Evolutionary conservation across 768 basidiomycete species (phyloP).

Genomic region (Boletus sp.): DNA sequence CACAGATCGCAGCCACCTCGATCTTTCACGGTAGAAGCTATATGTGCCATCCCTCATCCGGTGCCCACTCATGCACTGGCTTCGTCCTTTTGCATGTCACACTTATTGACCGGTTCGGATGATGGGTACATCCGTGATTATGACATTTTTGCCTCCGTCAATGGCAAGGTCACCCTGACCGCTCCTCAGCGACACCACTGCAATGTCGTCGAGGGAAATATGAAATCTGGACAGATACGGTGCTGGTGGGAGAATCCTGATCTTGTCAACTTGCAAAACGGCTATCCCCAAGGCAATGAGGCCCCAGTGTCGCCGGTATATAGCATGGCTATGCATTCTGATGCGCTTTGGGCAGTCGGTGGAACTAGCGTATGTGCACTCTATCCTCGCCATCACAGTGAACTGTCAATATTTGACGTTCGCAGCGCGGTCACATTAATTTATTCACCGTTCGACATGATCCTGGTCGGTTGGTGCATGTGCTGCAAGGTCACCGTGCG

Average conservation of each 20-base stretch:
- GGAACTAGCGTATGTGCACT: slow-evolving; percentile 72
- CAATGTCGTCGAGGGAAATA: slow-evolving; percentile 86
- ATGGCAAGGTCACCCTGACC: slow-evolving; percentile 82
- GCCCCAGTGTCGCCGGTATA: slow-evolving; percentile 70
- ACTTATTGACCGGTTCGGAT: slow-evolving; percentile 87
- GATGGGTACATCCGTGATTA: slow-evolving; percentile 94
- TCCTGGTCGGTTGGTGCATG: slow-evolving; percentile 74
- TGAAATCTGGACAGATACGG: slow-evolving; percentile 83
- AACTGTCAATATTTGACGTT: slow-evolving; percentile 14
- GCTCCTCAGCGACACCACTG: slow-evolving; percentile 88
- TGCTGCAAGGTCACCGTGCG: slow-evolving; percentile 64
- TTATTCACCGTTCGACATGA: slow-evolving; percentile 92
- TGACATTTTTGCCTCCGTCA: slow-evolving; percentile 86
- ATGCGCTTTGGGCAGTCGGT: slow-evolving; percentile 89
- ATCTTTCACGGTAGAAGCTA: slow-evolving; percentile 83
- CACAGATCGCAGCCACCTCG: slow-evolving; percentile 40
- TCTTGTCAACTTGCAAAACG: slow-evolving; percentile 17
- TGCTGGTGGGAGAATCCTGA: slow-evolving; percentile 87
- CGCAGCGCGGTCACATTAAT: slow-evolving; percentile 85
- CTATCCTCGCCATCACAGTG: slow-evolving; percentile 16
- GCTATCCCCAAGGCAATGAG: slow-evolving; percentile 47
- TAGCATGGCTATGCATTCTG: slow-evolving; percentile 87
- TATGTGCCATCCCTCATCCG: slow-evolving; percentile 89
- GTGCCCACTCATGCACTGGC: slow-evolving; percentile 87
- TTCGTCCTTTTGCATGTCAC: slow-evolving; percentile 81